phyloP scores from a whole-genome alignment of 2,329 filamentous ascomycete genomes.

The Beauveria caledonica region DNA sequence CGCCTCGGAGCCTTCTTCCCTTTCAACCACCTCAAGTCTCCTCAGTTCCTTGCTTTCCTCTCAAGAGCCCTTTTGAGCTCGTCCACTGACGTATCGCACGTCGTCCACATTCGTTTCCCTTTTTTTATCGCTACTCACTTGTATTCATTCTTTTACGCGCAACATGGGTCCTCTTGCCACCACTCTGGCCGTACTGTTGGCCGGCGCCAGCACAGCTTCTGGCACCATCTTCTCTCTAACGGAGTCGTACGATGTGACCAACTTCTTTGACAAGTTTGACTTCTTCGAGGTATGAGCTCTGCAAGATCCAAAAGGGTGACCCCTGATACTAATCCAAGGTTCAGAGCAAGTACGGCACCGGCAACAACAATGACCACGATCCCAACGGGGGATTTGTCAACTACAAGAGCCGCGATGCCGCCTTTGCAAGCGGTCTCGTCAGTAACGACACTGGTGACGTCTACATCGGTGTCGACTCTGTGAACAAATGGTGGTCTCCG shows the following conservation, averaged over 20 bases:
- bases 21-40: neutral
- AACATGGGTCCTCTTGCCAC: neutral
- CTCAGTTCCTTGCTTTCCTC: neutral
- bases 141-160: neutral
- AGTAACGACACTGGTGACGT: conserved; percentile 25
- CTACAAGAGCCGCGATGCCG: conserved; percentile 34
- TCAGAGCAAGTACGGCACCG: conserved; percentile 13
- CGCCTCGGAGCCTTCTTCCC: neutral
- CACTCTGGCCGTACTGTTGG: conserved; percentile 2
- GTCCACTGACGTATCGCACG: conserved; percentile 12
- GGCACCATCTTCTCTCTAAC: neutral
- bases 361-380: conserved; percentile 32
- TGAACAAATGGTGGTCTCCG: conserved; percentile 13
- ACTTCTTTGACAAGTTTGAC: conserved; percentile 41
- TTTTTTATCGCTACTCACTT: neutral
- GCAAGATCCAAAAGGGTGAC: neutral
- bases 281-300: conserved; percentile 30
- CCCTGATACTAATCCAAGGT: neutral
- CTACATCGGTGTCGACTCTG: conserved; percentile 31
- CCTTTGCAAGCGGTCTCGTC: conserved; percentile 27
- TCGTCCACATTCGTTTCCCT: conserved; percentile 4
- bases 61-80: conserved; percentile 2
- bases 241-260: conserved; percentile 16
- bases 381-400: conserved; percentile 58
- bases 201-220: neutral